Conservation (phyloP, 768 basidiomycete species). For the Scleroderma bovista region DNA sequence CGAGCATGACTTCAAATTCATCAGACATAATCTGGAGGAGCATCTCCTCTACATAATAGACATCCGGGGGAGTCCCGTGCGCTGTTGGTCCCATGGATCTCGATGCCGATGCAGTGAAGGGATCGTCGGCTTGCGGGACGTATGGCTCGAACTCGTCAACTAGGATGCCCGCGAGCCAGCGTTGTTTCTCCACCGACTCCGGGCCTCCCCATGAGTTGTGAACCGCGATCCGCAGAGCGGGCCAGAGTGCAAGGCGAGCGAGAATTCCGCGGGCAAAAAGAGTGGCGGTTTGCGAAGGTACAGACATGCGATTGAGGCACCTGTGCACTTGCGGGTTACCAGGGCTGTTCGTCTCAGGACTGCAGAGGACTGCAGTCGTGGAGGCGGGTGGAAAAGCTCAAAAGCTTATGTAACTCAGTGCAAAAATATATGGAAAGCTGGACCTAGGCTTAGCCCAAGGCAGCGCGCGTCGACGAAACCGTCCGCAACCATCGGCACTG, state of each 20-base stretch:
- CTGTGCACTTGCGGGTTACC: not conserved
- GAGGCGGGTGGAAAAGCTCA: no score
- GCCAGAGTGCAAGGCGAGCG: slow-evolving; percentile 79
- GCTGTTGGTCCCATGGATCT: not conserved
- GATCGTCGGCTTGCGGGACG: slow-evolving; percentile 21
- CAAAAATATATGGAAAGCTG: no score
- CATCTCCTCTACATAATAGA: slow-evolving; percentile 73
- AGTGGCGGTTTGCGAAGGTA: slow-evolving; percentile 43
- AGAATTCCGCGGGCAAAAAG: slow-evolving; percentile 86
- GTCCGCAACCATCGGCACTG: no score
- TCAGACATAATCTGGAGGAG: slow-evolving; percentile 81
- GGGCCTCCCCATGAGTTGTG: slow-evolving; percentile 85
- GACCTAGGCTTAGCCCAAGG: no score
- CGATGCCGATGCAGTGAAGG: slow-evolving; percentile 49
- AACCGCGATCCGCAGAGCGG: slow-evolving; percentile 80
- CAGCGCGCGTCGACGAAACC: no score
- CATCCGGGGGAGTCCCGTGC: slow-evolving; percentile 40
- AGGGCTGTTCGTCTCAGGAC: no score
- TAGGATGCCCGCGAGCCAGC: slow-evolving; percentile 78
- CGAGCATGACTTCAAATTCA: slow-evolving; percentile 79
- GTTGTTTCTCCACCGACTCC: slow-evolving; percentile 63
- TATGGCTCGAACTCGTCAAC: slow-evolving; percentile 62
- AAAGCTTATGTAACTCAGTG: no score
- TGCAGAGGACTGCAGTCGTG: no score
- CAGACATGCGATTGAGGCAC: not conserved